These are phyloP conservation scores for Populus nigra DNA, from an alignment of 345 rosid genomes.

Conservation along the genomic window DNA sequence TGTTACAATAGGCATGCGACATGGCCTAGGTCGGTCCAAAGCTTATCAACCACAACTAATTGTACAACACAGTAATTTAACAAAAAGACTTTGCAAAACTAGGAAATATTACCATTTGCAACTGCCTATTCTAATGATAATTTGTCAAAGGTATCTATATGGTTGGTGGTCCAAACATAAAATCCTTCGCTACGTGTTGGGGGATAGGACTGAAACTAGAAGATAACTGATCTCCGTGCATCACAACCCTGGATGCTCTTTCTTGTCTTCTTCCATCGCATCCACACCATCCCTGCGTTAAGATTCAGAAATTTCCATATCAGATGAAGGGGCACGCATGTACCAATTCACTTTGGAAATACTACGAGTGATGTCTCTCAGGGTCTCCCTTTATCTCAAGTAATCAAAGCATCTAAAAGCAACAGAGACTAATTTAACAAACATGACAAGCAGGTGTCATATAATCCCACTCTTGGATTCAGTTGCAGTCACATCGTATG, in stretches of 20 bases:
- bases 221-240: neutral
- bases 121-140: slow-evolving; percentile 20
- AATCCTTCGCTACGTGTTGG: neutral
- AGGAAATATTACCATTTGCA: neutral
- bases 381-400: neutral
- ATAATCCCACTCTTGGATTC: neutral
- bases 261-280: slow-evolving; percentile 45
- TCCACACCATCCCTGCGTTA: slow-evolving; percentile 38
- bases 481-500: neutral
- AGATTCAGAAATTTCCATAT: neutral
- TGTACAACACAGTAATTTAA: slow-evolving; percentile 4
- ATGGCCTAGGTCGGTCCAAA: neutral
- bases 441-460: neutral
- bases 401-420: neutral
- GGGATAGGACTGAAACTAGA: neutral
- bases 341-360: neutral
- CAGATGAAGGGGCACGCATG: neutral
- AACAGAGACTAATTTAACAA: neutral
- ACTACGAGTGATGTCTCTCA: neutral
- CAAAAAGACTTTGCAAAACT: neutral
- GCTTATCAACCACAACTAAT: neutral
- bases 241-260: slow-evolving; percentile 36
- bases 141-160: slow-evolving; percentile 15
- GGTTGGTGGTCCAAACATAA: neutral
- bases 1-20: neutral